phyloP scores from a whole-genome alignment of 495 filamentous ascomycete genomes.

The Penicillium ucsense region DNA sequence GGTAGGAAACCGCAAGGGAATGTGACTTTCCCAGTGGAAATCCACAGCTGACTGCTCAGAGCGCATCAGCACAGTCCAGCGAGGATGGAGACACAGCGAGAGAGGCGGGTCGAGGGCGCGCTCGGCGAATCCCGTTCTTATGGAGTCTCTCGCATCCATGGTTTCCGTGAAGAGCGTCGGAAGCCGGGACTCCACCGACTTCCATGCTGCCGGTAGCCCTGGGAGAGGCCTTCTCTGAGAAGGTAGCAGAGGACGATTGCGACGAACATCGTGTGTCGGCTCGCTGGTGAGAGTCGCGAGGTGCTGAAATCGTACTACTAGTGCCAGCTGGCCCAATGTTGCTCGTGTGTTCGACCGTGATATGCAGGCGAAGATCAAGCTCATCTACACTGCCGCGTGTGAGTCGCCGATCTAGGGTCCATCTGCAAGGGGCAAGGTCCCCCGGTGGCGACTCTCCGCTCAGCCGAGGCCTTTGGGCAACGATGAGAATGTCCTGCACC shows the following conservation, averaged over 20 bases:
- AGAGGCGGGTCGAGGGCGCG: slow-evolving; percentile 1
- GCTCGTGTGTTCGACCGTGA: not conserved
- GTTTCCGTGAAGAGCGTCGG: slow-evolving; percentile 4
- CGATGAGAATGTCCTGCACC: not conserved
- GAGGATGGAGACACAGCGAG: slow-evolving; percentile 5
- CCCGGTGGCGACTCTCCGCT: slow-evolving; percentile 8
- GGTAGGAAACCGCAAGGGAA: too few relatives aligned
- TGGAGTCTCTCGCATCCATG: slow-evolving; percentile 2
- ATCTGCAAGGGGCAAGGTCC: slow-evolving; percentile 20
- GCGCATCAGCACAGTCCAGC: not conserved
- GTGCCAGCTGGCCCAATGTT: too few relatives aligned
- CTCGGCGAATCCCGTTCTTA: slow-evolving; percentile 2
- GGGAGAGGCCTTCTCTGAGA: too few relatives aligned
- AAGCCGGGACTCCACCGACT: slow-evolving; percentile 1
- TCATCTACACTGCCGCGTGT: not conserved
- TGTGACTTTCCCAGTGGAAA: too few relatives aligned
- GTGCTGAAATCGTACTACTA: too few relatives aligned
- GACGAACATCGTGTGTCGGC: too few relatives aligned
- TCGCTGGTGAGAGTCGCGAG: too few relatives aligned
- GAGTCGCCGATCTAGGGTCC: slow-evolving; percentile 14
- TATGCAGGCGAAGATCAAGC: not conserved
- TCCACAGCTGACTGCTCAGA: too few relatives aligned
- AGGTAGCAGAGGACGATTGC: too few relatives aligned
- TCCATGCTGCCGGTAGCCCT: slow-evolving; percentile 1
- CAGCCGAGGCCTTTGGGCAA: not conserved